These are phyloP conservation scores for Tephrocybe sp. DNA, from an alignment of 768 basidiomycete species.

Conservation along the genomic window DNA sequence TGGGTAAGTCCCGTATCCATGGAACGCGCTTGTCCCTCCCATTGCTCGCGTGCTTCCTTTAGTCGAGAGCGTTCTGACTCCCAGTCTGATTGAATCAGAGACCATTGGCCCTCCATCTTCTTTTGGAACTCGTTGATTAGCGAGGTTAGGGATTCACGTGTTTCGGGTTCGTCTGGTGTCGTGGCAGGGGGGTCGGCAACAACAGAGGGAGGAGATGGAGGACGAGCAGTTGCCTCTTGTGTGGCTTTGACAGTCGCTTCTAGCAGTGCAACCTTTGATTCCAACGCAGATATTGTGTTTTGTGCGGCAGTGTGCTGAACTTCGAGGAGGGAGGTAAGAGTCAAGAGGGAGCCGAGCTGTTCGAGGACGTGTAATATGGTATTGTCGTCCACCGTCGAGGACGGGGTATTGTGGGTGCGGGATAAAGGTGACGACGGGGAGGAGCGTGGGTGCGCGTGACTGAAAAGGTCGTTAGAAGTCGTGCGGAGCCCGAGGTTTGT, in stretches of 20 bases:
- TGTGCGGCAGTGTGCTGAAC: constrained; percentile 77
- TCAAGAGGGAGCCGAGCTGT: constrained; percentile 75
- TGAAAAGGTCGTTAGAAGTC: constrained; percentile 20
- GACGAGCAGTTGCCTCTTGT: constrained; percentile 36
- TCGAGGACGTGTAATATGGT: constrained; percentile 48
- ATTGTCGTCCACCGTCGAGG: neutral
- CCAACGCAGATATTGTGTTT: constrained; percentile 63
- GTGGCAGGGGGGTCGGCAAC: constrained; percentile 6
- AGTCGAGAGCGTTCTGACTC: constrained; percentile 75
- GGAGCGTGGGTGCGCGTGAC: constrained; percentile 7
- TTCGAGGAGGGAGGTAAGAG: constrained; percentile 70
- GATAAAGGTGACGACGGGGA: constrained; percentile 26
- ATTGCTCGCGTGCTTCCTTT: constrained; percentile 71
- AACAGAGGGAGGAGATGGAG: constrained; percentile 10
- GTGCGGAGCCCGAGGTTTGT: constrained; percentile 36
- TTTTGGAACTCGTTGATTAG: constrained; percentile 74
- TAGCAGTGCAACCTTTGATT: constrained; percentile 65
- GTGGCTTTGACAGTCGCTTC: constrained; percentile 55
- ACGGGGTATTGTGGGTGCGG: too few species aligned
- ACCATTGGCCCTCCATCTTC: constrained; percentile 78
- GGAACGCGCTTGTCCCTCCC: constrained; percentile 59
- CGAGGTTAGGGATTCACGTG: constrained; percentile 48
- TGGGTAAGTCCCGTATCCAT: constrained; percentile 55
- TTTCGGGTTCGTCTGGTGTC: constrained; percentile 17
- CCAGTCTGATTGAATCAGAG: constrained; percentile 78